These are phyloP conservation scores for Sequoiadendron giganteum DNA, from an alignment of 75 land plant species.

Conservation along the genomic window DNA sequence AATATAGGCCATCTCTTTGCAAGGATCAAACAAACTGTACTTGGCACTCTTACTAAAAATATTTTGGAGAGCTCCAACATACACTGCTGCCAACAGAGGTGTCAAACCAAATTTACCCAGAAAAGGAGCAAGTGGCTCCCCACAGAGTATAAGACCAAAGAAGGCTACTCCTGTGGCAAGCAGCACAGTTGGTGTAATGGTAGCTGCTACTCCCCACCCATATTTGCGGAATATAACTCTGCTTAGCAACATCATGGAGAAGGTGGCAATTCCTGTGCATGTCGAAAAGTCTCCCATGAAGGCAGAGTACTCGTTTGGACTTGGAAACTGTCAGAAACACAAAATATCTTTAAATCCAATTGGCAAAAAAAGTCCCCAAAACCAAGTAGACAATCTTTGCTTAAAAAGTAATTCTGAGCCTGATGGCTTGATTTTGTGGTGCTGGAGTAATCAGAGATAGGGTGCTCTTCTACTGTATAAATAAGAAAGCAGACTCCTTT, in stretches of 20 bases:
- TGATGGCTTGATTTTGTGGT: neutral
- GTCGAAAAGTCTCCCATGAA: slow-evolving; percentile 99
- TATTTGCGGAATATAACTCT: slow-evolving; percentile 78
- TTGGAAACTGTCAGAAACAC: slow-evolving; percentile 74
- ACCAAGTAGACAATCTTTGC: neutral
- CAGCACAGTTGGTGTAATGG: slow-evolving; percentile 91
- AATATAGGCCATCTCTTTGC: slow-evolving; percentile 99
- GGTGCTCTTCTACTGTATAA: neutral
- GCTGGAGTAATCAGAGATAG: neutral
- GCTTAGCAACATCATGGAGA: slow-evolving; percentile 97
- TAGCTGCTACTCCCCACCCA: slow-evolving; percentile 99
- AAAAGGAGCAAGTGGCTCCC: slow-evolving; percentile 73
- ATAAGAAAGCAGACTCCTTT: neutral
- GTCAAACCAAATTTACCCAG: slow-evolving; percentile 83
- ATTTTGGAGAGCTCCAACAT: slow-evolving; percentile 97
- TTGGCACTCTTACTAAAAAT: slow-evolving; percentile 99
- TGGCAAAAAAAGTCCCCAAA: neutral
- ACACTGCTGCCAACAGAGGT: slow-evolving; percentile 97
- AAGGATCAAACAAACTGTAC: slow-evolving; percentile 98
- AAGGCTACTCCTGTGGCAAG: slow-evolving; percentile 95
- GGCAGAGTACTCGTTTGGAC: slow-evolving; percentile 96
- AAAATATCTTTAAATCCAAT: neutral
- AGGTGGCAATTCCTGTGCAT: slow-evolving; percentile 93
- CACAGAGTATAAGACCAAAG: slow-evolving; percentile 88
- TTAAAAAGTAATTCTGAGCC: neutral